These are phyloP conservation scores for Agaricus sinodeliciosus DNA, from an alignment of 768 basidiomycete genomes.

Conservation along the genomic window DNA sequence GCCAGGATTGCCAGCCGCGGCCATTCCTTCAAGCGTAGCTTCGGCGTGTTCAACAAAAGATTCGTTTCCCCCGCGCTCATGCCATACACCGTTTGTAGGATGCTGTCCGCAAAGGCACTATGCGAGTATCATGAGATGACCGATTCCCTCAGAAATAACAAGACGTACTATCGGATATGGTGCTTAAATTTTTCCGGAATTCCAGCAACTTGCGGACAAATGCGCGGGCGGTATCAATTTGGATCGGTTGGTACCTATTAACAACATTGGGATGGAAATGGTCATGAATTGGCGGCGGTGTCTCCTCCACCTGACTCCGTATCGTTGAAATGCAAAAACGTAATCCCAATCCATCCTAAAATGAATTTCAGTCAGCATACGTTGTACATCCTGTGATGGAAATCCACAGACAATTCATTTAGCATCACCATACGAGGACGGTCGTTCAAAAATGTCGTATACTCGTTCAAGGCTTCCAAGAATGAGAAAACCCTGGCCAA, in stretches of 20 bases:
- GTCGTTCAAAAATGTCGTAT: slow-evolving; percentile 4
- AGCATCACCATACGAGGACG: background rate
- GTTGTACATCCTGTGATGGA: no score
- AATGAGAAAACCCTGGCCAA: slow-evolving; percentile 10
- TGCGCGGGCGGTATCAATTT: background rate
- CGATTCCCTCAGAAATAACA: background rate
- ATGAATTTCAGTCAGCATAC: background rate
- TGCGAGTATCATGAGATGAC: background rate
- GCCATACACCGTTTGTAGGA: slow-evolving; percentile 28
- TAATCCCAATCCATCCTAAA: slow-evolving; percentile 8
- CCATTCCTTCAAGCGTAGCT: slow-evolving; percentile 19
- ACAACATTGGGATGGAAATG: slow-evolving; percentile 10
- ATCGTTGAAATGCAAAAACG: background rate
- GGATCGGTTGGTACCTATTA: background rate
- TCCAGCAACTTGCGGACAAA: slow-evolving; percentile 3
- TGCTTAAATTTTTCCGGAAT: slow-evolving; percentile 14
- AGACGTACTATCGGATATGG: slow-evolving; percentile 37
- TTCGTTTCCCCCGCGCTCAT: slow-evolving; percentile 24
- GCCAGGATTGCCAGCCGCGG: slow-evolving; percentile 24
- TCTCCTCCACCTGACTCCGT: slow-evolving; percentile 7
- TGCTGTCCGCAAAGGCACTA: slow-evolving; percentile 29
- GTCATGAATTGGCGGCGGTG: slow-evolving; percentile 8
- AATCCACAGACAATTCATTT: slow-evolving; percentile 1
- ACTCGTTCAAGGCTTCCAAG: background rate
- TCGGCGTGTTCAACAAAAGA: slow-evolving; percentile 26